These are phyloP conservation scores for Pythium guiyangense DNA, from an alignment of 352 stramenopile species.

Conservation along the genomic window DNA sequence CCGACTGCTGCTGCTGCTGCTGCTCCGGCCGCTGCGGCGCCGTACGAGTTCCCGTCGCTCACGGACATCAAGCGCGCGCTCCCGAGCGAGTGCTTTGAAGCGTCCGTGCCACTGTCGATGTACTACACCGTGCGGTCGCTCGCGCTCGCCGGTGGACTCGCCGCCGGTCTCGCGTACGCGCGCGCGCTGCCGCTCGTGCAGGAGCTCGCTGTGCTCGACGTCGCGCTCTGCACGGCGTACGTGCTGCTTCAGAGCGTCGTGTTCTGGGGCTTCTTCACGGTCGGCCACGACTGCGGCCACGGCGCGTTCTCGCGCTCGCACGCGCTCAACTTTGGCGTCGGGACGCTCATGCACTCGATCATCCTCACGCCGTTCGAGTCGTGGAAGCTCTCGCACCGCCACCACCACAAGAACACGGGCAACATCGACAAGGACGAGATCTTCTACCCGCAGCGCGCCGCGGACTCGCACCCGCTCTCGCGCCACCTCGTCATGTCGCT, in stretches of 20 bases:
- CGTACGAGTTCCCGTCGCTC: slow-evolving; percentile 68
- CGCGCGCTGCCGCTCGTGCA: slow-evolving; percentile 42
- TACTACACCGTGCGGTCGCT: slow-evolving; percentile 67
- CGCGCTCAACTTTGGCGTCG: slow-evolving; percentile 71
- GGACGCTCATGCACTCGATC: slow-evolving; percentile 73
- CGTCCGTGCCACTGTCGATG: slow-evolving; percentile 59
- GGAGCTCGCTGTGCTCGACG: slow-evolving; percentile 28
- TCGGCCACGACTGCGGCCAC: slow-evolving; percentile 80
- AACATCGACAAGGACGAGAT: slow-evolving; percentile 84
- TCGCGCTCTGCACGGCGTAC: slow-evolving; percentile 46
- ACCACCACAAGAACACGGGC: slow-evolving; percentile 87
- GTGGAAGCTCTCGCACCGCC: slow-evolving; percentile 79
- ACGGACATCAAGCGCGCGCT: slow-evolving; percentile 81
- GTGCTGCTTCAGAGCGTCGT: slow-evolving; percentile 69
- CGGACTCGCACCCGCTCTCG: slow-evolving; percentile 43
- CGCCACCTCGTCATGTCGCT: slow-evolving; percentile 39
- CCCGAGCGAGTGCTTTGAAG: slow-evolving; percentile 67
- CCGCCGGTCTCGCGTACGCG: slow-evolving; percentile 32
- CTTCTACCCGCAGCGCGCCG: slow-evolving; percentile 73
- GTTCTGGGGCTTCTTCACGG: slow-evolving; percentile 84
- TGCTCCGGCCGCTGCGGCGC: neutral
- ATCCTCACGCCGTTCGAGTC: slow-evolving; percentile 78
- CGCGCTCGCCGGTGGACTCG: slow-evolving; percentile 36
- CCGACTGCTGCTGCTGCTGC: slow-evolving; percentile 18
- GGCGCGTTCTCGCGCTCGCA: slow-evolving; percentile 77